Evolutionary conservation across 2,329 filamentous ascomycete genomes (phyloP), one percentile per base, ranked within the genome.

Genomic region (Phoma sp.): DNA sequence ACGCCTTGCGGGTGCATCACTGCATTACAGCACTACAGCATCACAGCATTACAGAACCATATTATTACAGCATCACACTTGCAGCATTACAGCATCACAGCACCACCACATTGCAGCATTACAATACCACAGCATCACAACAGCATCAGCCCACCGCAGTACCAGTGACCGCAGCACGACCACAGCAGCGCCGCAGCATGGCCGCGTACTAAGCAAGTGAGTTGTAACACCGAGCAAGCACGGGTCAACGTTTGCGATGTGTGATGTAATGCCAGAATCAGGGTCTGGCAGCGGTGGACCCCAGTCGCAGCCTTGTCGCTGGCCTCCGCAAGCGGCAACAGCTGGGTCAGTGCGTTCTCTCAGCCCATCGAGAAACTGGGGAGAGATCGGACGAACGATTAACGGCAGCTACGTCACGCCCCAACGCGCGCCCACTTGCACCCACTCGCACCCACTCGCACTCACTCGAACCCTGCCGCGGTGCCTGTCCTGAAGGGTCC

Each of bases 211-310:
- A 31, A 6, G 22, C 51, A 31, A 27, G 45, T 39, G 25, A 37
- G 13, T 15, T 19, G 51, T 40, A 19, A 31, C 45, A 50, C 54
- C 54, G 43, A 51, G 32, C 22, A 32, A 43, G 36, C 37, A 48
- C 40, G 40, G 33, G 40, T 38, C 35, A n/a, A 60, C 55, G 55
- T 59, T 64, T 47, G 59, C 52, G 22, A 53, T 57, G 58, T 51
- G 60, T 63, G 61, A 64, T 64, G 63, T 63, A 61, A 63, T 61
- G 38, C 54, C 53, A n/a, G 48, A 29, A 58, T 67, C 64, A 67
- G 64, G 64, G 63, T 65, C 64, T 55, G 40, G 24, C 51, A 51
- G 43, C 60, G 35, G 40, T 19, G 19, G 21, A 54, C 44, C 46
- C 57, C 53, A 50, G 57, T 46, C 41, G 43, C 44, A 56, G 47